Evolutionary conservation across 2,329 filamentous ascomycete genomes (phyloP), one percentile per base, ranked within the genome.

Genomic region (Colletotrichum tabaci): DNA sequence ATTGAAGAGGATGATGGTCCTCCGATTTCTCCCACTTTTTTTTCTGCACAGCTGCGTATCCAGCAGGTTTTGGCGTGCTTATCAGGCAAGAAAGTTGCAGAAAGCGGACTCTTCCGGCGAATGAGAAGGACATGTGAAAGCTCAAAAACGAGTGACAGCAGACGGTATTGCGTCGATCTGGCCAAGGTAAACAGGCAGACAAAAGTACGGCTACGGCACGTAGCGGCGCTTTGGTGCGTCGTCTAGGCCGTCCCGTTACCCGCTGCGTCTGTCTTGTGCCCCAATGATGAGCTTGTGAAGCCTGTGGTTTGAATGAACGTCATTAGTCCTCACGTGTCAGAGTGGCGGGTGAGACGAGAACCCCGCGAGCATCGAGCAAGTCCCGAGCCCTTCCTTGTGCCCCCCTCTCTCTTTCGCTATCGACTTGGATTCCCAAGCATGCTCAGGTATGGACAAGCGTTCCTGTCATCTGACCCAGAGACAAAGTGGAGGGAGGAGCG

Each of bases 41-140:
- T 67, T 67, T 47, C 68, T 71, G 68, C 68, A 71, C 68, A 35
- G 68, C 65, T 68, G 68, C 68, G 71, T 71, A 56, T 71, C 60
- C 58, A 72, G 67, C 67, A 71, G 62, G 67, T 69, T 66, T 74
- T 69, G 71, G 60, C 49, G 52, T 67, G 58, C 60, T 71, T 50
- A 65, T 73, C 60, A 64, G 63, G 73, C 67, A 64, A 62, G 60
- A 40, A 56, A 57, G 50, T 58, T 52, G 65, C 69, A 74, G 69
- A 68, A 70, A 66, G 55, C 69, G 64, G 68, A 65, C 44, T 55
- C 55, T 35, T 42, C 50, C 46, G 68, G 62, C 68, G 61, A 72
- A 73, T 72, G 49, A 60, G 57, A 52, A 55, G n/a, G 55, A 49
- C 46, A 65, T 56, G 21, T 35, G 42, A 56, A 12, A n/a, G 26